A percentile compares a stretch with the other conserved stretches of the same genome.
These are phyloP conservation scores for Russula vinacea DNA, from an alignment of 768 basidiomycete genomes.

Conservation along the genomic window DNA sequence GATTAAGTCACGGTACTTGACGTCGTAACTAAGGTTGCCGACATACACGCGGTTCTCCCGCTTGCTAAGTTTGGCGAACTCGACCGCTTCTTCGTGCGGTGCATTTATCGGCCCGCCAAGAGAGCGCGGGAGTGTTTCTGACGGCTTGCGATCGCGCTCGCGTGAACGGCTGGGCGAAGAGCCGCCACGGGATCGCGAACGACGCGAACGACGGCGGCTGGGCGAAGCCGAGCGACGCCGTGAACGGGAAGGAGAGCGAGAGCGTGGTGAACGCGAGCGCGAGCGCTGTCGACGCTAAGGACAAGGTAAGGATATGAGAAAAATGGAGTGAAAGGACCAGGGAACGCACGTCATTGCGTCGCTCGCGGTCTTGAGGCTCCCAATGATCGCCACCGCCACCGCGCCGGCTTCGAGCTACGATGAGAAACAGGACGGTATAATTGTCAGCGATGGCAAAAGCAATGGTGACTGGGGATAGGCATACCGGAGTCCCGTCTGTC, in stretches of 20 bases:
- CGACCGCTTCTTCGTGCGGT: conserved; percentile 88
- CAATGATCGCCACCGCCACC: conserved; percentile 65
- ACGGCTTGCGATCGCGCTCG: conserved; percentile 53
- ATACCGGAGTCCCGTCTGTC: conserved; percentile 57
- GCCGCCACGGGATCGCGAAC: conserved; percentile 53
- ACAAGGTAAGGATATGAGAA: neutral
- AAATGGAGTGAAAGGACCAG: neutral
- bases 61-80: conserved; percentile 94
- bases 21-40: conserved; percentile 98
- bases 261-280: conserved; percentile 59
- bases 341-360: conserved; percentile 58
- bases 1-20: conserved; percentile 98
- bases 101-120: conserved; percentile 89
- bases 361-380: conserved; percentile 71
- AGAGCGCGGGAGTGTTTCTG: conserved; percentile 73
- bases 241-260: conserved; percentile 59
- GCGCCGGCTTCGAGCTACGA: conserved; percentile 45
- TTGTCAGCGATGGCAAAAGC: conserved; percentile 12
- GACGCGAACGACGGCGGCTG: conserved; percentile 52
- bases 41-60: conserved; percentile 98
- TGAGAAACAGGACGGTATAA: conserved; percentile 29
- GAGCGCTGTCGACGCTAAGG: conserved; percentile 28
- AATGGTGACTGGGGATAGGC: conserved; percentile 24
- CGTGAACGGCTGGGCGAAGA: conserved; percentile 63
- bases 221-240: conserved; percentile 66